Percentiles rank a stretch among this genome's conserved stretches.
Conservation (phyloP, 768 basidiomycete genomes). For the Boletus sp. region DNA sequence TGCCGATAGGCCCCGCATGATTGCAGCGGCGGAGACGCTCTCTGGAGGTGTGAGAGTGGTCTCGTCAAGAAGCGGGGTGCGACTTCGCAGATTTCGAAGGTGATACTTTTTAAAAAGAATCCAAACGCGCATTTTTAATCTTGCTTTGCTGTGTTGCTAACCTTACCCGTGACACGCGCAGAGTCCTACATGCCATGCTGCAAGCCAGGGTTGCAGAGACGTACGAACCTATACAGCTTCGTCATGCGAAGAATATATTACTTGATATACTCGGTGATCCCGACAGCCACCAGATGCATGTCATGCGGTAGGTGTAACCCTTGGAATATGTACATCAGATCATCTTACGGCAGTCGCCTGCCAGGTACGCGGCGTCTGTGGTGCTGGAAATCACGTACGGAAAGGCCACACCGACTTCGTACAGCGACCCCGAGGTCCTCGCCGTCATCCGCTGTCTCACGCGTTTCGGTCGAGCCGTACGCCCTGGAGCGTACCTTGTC, state of each 20-base stretch:
- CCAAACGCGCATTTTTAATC: not conserved
- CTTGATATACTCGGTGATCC: constrained; percentile 6
- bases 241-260: constrained; percentile 2
- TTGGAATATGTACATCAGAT: too few species aligned
- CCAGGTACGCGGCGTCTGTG: constrained; percentile 5
- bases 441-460: constrained; percentile 16
- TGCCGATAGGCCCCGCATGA: constrained; percentile 1
- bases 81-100: not conserved
- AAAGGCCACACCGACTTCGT: constrained; percentile 37
- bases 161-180: not conserved
- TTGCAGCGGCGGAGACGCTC: constrained; percentile 4
- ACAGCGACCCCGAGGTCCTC: constrained; percentile 35
- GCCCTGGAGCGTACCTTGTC: not conserved
- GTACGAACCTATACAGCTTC: constrained; percentile 4
- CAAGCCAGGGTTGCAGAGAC: constrained; percentile 1
- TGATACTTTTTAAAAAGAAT: not conserved
- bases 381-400: constrained; percentile 34
- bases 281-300: constrained; percentile 4
- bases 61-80: not conserved
- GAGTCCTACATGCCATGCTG: constrained; percentile 2
- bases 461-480: not conserved
- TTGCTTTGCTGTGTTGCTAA: not conserved
- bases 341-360: not conserved
- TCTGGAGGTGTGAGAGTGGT: constrained; percentile 6
- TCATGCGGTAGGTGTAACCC: not conserved